A percentile compares a stretch with the other conserved stretches of the same genome.
Evolutionary conservation across 345 rosid genomes (phyloP).

Genomic region (Rhizophora apiculata): DNA sequence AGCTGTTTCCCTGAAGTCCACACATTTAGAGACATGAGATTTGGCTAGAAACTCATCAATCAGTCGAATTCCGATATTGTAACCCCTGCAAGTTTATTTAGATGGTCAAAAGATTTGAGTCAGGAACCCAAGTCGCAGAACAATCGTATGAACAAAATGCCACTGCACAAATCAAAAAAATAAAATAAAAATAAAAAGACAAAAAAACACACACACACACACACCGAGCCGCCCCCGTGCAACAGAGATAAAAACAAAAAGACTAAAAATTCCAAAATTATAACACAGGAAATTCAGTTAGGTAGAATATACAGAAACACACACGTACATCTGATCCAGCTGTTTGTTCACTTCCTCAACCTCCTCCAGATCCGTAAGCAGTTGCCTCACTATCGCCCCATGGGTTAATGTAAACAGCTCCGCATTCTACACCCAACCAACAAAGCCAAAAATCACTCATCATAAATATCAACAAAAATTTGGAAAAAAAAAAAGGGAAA

Average conservation of each 20-base stretch:
- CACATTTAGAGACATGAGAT: constrained; percentile 81
- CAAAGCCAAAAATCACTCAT: too few relatives aligned
- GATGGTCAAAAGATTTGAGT: not conserved
- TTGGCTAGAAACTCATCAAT: constrained; percentile 92
- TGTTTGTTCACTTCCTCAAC: constrained; percentile 95
- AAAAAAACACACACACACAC: too few relatives aligned
- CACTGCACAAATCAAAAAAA: not conserved
- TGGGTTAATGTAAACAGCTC: constrained; percentile 91
- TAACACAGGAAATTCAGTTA: too few relatives aligned
- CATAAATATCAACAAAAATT: too few relatives aligned
- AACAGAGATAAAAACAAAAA: too few relatives aligned
- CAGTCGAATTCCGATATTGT: constrained; percentile 77
- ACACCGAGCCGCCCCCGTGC: not conserved
- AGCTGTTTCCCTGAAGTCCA: constrained; percentile 89
- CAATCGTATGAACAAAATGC: constrained; percentile 1
- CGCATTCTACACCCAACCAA: constrained; percentile 47
- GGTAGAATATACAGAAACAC: not conserved
- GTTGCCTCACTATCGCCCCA: constrained; percentile 83
- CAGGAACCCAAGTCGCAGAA: not conserved
- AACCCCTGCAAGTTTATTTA: constrained; percentile 58
- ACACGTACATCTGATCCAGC: constrained; percentile 83
- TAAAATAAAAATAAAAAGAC: too few relatives aligned
- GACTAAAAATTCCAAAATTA: too few relatives aligned
- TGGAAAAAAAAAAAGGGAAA: too few relatives aligned
- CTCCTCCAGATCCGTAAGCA: constrained; percentile 93